These are phyloP conservation scores for Quercus parvula DNA, from an alignment of 306 rosid genomes.

Conservation along the genomic window DNA sequence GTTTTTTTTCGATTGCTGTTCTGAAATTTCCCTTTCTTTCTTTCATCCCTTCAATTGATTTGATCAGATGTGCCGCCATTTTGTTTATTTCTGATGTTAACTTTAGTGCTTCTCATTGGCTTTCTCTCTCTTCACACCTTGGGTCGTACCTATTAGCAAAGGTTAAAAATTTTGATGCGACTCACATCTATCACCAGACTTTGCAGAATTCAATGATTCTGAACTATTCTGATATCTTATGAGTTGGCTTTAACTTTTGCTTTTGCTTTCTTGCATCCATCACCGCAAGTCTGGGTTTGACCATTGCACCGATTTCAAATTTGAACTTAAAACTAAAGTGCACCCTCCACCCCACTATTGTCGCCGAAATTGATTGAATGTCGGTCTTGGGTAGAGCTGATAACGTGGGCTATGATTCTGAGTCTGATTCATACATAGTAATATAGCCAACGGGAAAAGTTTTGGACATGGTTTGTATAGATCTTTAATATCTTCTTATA, in stretches of 20 bases:
- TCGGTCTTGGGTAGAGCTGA: constrained; percentile 2
- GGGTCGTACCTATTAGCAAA: constrained; percentile 23
- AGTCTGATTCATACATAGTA: not conserved
- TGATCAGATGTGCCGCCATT: constrained; percentile 96
- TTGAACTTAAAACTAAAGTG: constrained; percentile 20
- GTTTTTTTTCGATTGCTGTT: constrained; percentile 2
- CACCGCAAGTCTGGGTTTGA: constrained; percentile 64
- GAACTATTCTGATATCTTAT: constrained; percentile 22
- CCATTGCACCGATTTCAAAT: constrained; percentile 39
- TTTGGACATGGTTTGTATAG: too few species aligned
- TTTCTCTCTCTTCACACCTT: constrained; percentile 4
- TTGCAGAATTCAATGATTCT: constrained; percentile 33
- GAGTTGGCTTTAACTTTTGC: constrained; percentile 54
- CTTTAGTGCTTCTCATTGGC: constrained; percentile 28
- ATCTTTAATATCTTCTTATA: too few species aligned
- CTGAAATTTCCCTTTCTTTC: constrained; percentile 10
- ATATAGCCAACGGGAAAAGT: too few species aligned
- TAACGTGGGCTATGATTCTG: constrained; percentile 34
- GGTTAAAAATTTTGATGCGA: constrained; percentile 25
- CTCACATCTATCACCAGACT: constrained; percentile 17
- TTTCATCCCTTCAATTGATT: constrained; percentile 42
- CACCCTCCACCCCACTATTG: constrained; percentile 12
- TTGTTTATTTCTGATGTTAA: constrained; percentile 37
- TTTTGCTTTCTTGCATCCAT: constrained; percentile 66
- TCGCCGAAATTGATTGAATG: constrained; percentile 33